Evolutionary conservation across 2,329 filamentous ascomycete genomes (phyloP).

Genomic region (Teratosphaeria viscida): DNA sequence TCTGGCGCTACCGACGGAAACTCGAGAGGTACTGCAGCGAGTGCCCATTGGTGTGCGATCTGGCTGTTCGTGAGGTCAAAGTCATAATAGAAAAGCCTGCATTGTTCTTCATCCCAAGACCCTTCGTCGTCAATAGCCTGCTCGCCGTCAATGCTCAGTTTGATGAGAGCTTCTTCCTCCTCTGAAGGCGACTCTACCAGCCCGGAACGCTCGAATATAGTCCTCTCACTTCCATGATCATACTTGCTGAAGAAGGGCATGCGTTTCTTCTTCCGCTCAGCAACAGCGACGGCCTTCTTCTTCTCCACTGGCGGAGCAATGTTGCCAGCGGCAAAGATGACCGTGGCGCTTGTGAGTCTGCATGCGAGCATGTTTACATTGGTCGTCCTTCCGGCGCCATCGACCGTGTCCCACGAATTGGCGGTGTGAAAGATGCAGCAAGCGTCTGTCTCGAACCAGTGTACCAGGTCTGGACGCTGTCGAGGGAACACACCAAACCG

Average conservation of each 20-base stretch:
- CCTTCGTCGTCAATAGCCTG: background rate
- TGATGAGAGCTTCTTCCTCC: slow-evolving; percentile 20
- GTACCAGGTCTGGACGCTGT: slow-evolving; percentile 44
- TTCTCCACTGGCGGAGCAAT: slow-evolving; percentile 39
- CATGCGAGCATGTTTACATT: slow-evolving; percentile 56
- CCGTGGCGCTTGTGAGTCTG: slow-evolving; percentile 53
- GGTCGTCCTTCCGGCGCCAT: slow-evolving; percentile 22
- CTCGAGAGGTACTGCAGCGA: slow-evolving; percentile 56
- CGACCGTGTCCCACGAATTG: slow-evolving; percentile 54
- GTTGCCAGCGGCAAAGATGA: slow-evolving; percentile 56
- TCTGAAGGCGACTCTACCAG: slow-evolving; percentile 17
- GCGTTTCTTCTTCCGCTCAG: slow-evolving; percentile 20
- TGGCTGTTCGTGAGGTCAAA: slow-evolving; percentile 38
- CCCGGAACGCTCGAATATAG: slow-evolving; percentile 13
- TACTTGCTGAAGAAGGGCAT: slow-evolving; percentile 40
- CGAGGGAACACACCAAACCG: slow-evolving; percentile 61
- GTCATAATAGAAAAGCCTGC: slow-evolving; percentile 58
- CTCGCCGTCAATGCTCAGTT: slow-evolving; percentile 1
- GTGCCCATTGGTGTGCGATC: slow-evolving; percentile 54
- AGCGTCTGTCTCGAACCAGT: slow-evolving; percentile 58
- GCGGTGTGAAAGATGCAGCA: slow-evolving; percentile 65
- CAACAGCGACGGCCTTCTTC: slow-evolving; percentile 19
- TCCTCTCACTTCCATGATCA: slow-evolving; percentile 22
- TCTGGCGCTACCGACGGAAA: slow-evolving; percentile 52
- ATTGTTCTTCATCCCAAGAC: slow-evolving; percentile 51